Percentiles rank a stretch among this genome's conserved stretches.
These are phyloP conservation scores for Trypanosoma conorhini DNA, from an alignment of 208 protist genomes.

Conservation along the genomic window DNA sequence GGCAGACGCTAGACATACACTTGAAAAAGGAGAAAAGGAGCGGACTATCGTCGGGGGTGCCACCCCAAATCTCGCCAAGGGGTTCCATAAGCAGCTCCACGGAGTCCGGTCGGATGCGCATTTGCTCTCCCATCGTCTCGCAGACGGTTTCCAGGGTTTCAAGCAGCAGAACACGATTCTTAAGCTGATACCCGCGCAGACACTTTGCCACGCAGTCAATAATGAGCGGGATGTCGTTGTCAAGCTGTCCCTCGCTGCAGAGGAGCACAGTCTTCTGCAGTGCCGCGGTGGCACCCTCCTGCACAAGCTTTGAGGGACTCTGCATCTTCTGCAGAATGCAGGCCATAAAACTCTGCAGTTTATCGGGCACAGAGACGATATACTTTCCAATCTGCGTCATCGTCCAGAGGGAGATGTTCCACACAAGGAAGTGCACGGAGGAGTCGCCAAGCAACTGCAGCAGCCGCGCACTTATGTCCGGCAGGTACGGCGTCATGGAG, in stretches of 20 bases:
- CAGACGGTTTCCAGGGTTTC: conserved; percentile 71
- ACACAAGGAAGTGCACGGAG: conserved; percentile 87
- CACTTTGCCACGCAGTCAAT: conserved; percentile 53
- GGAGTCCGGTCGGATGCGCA: conserved; percentile 43
- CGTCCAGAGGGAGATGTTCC: conserved; percentile 91
- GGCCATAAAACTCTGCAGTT: conserved; percentile 43
- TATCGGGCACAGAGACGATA: conserved; percentile 37
- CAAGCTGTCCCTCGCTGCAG: conserved; percentile 45
- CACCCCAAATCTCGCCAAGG: conserved; percentile 65
- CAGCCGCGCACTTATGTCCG: conserved; percentile 69
- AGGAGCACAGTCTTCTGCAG: conserved; percentile 52
- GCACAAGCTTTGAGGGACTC: conserved; percentile 80
- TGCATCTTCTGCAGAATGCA: conserved; percentile 77
- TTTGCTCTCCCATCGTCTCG: conserved; percentile 40
- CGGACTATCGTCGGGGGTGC: conserved; percentile 64
- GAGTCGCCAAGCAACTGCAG: conserved; percentile 66
- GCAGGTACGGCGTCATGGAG: conserved; percentile 75
- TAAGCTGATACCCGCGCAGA: conserved; percentile 80
- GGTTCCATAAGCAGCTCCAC: conserved; percentile 50
- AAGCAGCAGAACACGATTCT: conserved; percentile 85
- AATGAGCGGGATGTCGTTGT: conserved; percentile 41
- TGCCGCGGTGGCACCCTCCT: conserved; percentile 67
- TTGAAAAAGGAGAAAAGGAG: conserved; percentile 79
- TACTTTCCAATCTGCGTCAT: conserved; percentile 70
- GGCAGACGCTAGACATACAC: conserved; percentile 77